Evolutionary conservation across 1,284 basidiomycete genomes (phyloP).

Genomic region (Ganoderma lingzhi): DNA sequence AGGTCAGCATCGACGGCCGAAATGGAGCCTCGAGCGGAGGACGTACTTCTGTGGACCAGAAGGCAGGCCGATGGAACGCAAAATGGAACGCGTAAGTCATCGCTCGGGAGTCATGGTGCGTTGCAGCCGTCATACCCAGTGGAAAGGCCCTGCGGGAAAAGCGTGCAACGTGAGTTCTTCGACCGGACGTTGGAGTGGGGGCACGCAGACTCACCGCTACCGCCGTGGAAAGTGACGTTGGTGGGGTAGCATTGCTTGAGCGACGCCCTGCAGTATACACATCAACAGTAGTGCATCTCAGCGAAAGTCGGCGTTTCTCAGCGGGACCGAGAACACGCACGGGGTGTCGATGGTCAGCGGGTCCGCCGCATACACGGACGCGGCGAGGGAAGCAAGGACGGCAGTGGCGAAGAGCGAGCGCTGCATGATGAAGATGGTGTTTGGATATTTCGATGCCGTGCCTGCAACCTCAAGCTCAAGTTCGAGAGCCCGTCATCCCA

Average conservation of each 20-base stretch:
- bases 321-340: neutral
- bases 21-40: neutral
- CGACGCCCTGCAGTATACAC: neutral
- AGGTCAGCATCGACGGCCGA: neutral
- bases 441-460: neutral
- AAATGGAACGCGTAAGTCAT: neutral
- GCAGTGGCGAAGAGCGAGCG: neutral
- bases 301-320: too few species aligned
- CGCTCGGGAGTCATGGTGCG: neutral
- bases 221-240: neutral
- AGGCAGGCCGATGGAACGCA: neutral
- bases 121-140: neutral
- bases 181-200: neutral
- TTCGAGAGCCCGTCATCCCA: neutral
- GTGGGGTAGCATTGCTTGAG: neutral
- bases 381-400: neutral
- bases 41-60: conserved; percentile 1
- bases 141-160: neutral
- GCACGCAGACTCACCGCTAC: neutral
- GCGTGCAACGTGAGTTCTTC: neutral
- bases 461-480: neutral
- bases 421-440: neutral
- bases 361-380: neutral
- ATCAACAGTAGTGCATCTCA: too few species aligned
- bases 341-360: conserved; percentile 3